phyloP scores from a whole-genome alignment of 345 rosid genomes.

The Salix suchowensis region DNA sequence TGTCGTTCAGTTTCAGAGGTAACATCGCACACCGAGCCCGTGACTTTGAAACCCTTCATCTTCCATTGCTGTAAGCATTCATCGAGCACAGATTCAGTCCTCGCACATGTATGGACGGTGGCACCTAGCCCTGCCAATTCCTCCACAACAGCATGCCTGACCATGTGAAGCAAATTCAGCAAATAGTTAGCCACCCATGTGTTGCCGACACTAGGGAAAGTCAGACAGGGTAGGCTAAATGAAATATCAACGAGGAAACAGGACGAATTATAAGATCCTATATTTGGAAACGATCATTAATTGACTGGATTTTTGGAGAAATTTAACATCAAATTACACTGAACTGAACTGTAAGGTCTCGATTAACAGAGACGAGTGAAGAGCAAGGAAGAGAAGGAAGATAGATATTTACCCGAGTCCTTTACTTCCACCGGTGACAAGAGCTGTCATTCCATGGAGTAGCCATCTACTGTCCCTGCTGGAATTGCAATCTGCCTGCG shows the following conservation, averaged over 20 bases:
- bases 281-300: too few species aligned
- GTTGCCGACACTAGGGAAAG: too few species aligned
- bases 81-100: conserved; percentile 5
- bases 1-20: conserved; percentile 10
- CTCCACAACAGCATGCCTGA: conserved; percentile 16
- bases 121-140: conserved; percentile 22
- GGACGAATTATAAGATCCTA: too few species aligned
- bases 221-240: too few species aligned
- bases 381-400: background rate
- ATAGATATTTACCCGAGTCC: conserved; percentile 20
- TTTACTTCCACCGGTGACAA: conserved; percentile 35
- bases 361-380: too few species aligned
- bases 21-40: conserved; percentile 16
- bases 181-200: too few species aligned
- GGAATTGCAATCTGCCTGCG: background rate
- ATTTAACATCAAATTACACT: too few species aligned
- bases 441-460: conserved; percentile 28
- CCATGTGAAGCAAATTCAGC: too few species aligned
- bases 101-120: conserved; percentile 11
- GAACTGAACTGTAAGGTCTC: too few species aligned
- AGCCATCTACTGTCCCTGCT: conserved; percentile 37
- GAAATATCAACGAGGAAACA: too few species aligned
- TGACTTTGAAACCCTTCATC: conserved; percentile 19
- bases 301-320: too few species aligned
- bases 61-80: conserved; percentile 14